Base-by-base conservation (phyloP, 2,329 filamentous ascomycete genomes). In the Fusarium sp. region DNA sequence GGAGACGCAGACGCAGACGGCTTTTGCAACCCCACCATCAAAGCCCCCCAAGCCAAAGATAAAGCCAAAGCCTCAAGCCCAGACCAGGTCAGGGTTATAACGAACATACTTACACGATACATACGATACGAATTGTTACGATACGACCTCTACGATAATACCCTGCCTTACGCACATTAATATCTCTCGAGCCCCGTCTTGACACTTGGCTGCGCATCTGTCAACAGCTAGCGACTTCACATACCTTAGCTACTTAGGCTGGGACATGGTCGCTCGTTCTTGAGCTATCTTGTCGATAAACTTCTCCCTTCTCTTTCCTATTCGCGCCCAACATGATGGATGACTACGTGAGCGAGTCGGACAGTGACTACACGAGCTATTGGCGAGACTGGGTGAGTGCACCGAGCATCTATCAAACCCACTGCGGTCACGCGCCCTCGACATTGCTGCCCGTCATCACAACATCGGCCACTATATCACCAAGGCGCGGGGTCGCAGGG, bases 291-390 rank as follows among this genome's bases (percentile, higher is more conserved):
- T 50, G 54, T 59, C 67, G 65, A 65, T 64, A 56, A 49, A 28
- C 26, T 38, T 60, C 51, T 20, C 40, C 52, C 17, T n/a, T 26
- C 48, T 46, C 53, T 47, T 51, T 51, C 30, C 56, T 44, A 21
- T 54, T 38, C 40, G 62, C 47, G 59, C 56, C 68, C 56, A 67
- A 53, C 65, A 83, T 77, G 74, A 98, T 98, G 96, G 96, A 98
- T 78, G 95, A 98, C 82, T 98, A 96, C 81, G 94, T 93, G 71
- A 97, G 94, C 77, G 96, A 99, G 81, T 97, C 94, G 14, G 96
- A 99, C 78, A 97, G 94, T 81, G 96, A 99, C 83, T 99, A 98
- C 79, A 97, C 96, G 47, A 98, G 94, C 81, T 99, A 98, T 80
- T 99, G 96, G 96, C 87, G 95, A 79, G 96, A 99, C 82, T 99